Evolutionary conservation across 257 asterid species (phyloP).

Genomic region (Solanum stenotomum): DNA sequence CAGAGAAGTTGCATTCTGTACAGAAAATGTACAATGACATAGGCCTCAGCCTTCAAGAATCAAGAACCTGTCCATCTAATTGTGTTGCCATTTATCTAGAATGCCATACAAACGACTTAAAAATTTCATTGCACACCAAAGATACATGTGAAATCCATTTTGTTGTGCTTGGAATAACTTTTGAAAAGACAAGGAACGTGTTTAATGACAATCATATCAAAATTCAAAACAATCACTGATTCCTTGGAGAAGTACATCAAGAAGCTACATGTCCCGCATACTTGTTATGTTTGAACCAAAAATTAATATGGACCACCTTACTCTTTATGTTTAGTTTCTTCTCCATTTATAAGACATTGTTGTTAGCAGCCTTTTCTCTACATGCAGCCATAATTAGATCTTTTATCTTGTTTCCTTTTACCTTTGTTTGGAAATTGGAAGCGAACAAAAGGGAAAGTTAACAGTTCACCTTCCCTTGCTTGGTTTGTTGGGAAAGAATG

Average conservation of each 20-base stretch:
- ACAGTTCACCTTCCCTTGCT: not conserved
- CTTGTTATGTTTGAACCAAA: not conserved
- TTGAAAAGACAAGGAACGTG: not conserved
- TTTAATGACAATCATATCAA: not conserved
- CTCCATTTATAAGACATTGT: not conserved
- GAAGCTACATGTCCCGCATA: not conserved
- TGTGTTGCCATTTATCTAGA: not conserved
- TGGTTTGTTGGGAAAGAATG: not conserved
- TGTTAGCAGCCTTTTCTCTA: not conserved
- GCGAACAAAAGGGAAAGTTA: not conserved
- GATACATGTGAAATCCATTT: not conserved
- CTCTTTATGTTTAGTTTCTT: not conserved
- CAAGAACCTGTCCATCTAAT: not conserved
- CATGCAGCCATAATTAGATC: not conserved
- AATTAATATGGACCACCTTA: not conserved
- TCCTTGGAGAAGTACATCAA: not conserved
- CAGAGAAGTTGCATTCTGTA: not conserved
- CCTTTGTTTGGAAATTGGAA: not conserved
- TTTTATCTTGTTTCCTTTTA: not conserved
- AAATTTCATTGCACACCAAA: not conserved
- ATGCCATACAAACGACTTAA: not conserved
- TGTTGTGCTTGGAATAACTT: not conserved
- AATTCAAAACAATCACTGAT: not conserved
- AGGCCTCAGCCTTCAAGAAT: not conserved
- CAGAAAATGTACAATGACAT: not conserved